Percentiles rank a stretch among this genome's conserved stretches.
phyloP scores from a whole-genome alignment of 2,329 filamentous ascomycete genomes.

The Penicillium sp. region DNA sequence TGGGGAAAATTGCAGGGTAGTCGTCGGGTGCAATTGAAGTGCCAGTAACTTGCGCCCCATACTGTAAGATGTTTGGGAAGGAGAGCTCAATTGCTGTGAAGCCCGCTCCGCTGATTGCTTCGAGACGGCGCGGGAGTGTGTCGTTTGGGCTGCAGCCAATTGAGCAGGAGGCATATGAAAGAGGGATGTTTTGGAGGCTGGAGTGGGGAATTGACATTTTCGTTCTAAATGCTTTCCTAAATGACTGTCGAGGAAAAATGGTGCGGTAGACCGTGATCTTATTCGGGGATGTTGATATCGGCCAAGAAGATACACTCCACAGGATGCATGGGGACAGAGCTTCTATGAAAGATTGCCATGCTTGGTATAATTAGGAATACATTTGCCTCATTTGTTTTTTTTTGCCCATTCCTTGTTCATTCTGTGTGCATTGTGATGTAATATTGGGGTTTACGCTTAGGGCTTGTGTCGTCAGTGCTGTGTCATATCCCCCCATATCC shows the following conservation, averaged over 20 bases:
- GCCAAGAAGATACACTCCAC: not conserved
- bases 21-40: slow-evolving; percentile 49
- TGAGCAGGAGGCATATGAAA: slow-evolving; percentile 39
- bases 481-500: slow-evolving; percentile 2
- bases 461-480: slow-evolving; percentile 7
- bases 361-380: not conserved
- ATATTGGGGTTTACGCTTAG: not conserved
- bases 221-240: not conserved
- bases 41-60: slow-evolving; percentile 47
- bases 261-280: not conserved
- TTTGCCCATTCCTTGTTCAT: not conserved
- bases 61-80: slow-evolving; percentile 62
- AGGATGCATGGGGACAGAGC: not conserved
- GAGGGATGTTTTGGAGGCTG: slow-evolving; percentile 26
- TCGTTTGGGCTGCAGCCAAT: slow-evolving; percentile 31
- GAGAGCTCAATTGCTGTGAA: slow-evolving; percentile 63
- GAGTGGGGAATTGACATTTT: slow-evolving; percentile 9
- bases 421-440: slow-evolving; percentile 16
- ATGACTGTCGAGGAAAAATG: not conserved
- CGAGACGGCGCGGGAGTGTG: slow-evolving; percentile 32
- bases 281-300: not conserved
- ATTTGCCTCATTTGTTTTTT: not conserved
- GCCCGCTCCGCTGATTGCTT: slow-evolving; percentile 34
- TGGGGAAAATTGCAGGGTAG: slow-evolving; percentile 50
- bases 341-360: not conserved